These are phyloP conservation scores for Drosera capensis DNA, from an alignment of 148 eudicot genomes.

Conservation along the genomic window DNA sequence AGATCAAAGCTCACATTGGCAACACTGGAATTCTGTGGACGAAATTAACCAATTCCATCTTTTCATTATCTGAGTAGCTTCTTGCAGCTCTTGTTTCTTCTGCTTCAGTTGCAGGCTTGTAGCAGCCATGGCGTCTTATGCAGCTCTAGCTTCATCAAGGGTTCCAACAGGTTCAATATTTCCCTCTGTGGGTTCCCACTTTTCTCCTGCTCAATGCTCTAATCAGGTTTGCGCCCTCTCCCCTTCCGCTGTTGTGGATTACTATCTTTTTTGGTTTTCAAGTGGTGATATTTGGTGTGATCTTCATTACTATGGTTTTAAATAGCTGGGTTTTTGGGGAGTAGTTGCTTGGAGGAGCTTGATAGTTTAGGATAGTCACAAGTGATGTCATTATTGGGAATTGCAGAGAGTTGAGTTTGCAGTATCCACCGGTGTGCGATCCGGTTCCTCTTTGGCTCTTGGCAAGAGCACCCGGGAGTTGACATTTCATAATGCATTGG, in stretches of 20 bases:
- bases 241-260: neutral
- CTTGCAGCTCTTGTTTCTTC: neutral
- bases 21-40: too few relatives aligned
- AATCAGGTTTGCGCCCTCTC: constrained; percentile 31
- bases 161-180: constrained; percentile 50
- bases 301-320: too few relatives aligned
- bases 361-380: neutral
- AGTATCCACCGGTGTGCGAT: constrained; percentile 71
- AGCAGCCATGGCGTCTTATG: constrained; percentile 25
- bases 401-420: constrained; percentile 59
- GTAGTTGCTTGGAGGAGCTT: neutral
- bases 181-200: constrained; percentile 42
- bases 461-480: constrained; percentile 30
- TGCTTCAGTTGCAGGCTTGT: neutral
- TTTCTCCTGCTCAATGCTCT: constrained; percentile 63
- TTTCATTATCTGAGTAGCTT: neutral
- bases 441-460: constrained; percentile 42
- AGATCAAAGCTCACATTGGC: too few relatives aligned
- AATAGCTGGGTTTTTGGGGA: too few relatives aligned
- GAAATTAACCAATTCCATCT: too few relatives aligned
- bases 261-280: neutral
- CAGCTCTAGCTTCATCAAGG: constrained; percentile 86
- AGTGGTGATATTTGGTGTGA: neutral
- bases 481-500: constrained; percentile 55
- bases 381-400: neutral